Base-by-base conservation (phyloP, 176 grass and related monocot species). In the Cenchrus americanus region DNA sequence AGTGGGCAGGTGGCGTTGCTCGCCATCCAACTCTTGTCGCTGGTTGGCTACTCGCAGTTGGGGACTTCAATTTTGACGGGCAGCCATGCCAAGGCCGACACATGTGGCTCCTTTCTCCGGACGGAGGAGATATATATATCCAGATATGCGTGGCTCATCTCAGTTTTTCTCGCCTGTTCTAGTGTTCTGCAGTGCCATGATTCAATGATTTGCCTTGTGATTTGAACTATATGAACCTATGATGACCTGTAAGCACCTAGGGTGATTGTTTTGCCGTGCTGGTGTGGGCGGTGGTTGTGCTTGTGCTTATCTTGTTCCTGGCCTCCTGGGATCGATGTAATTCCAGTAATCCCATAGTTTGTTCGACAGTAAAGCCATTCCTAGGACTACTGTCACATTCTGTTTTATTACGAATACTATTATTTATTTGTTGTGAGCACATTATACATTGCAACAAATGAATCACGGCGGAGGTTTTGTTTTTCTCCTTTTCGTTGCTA, bases 11-110 rank as follows among this genome's bases (percentile, higher is more conserved):
- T 84, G 76, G 46, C 27, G 51, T 50, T 68, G 71, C 58, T 62
- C 70, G 69, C 77, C 77, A 55, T 43, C 24, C 34, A 53, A 55
- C 78, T 82, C 83, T 65, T 49, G 21, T 54, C 80, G 22, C 34
- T 18, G 3, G 58, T 37, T 83, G 66, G 80, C 75, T 59, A 49
- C 4, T 40, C 22, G 49, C 21, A 19, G 15, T 66, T 49, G 69
- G 14, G 8, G 37, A 65, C 64, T 71, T 37, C 34, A 37, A 37
- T 37, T 88, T 55, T 66, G 40, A 55, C 53, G 43, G 44, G 30
- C 79, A 2, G 32, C 81, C 75, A 62, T 12, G 55, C 15, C 18
- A 48, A 49, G 24, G 10, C 27, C 1, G 66, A 78, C 80, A 73
- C 44, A 40, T 81, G 34, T 37, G 34, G 34, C 34, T 37, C 34